Base-by-base conservation (phyloP, 768 basidiomycete genomes). In the Hebeloma cylindrosporum region DNA sequence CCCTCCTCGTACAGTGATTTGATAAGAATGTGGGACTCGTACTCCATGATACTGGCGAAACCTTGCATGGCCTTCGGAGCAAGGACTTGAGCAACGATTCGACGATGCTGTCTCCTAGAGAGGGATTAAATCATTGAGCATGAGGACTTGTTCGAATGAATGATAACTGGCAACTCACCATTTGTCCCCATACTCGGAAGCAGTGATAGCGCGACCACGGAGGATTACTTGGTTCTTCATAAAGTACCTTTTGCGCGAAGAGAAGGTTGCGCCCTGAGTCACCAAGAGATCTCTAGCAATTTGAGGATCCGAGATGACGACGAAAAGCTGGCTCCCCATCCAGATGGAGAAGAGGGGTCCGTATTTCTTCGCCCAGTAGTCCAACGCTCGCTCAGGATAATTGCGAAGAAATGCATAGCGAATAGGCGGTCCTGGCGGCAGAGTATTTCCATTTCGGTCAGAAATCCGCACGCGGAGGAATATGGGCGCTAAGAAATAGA, bases 1-100 rank as follows among this genome's bases (percentile, higher is more conserved):
- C 61, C 60, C 27, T 62, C 49, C 25, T 54, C 50, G 51, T 66
- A 72, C 3, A 76, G 53, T 3, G 64, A 61, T 30, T 57, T 60
- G 10, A 74, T 58, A n/a, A 76, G 57, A 27, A 69, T 62, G 9
- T 58, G 57, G 2, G 71, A 65, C 47, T 75, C 72, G 34, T 60
- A 63, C 31, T 71, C 69, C 26, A 75, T 59, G 6, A 64, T 58
- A 20, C 58, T 22, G 11, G 60, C 54, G 48, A 70, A 73, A 4
- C 57, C 59, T 9, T 66, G 51, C 11, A 75, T 60, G 2, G 72
- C 67, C 21, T 59, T 60, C 3, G 52, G 30, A 7, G 56, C 66
- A 8, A 75, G 60, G 10, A 58, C 55, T 10, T 57, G 54, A 8
- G 49, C 51, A 3, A 71, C 69, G 29, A 75, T 64, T 22, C 66